phyloP scores from a whole-genome alignment of 2,329 filamentous ascomycete genomes.

The Fusarium setosum region DNA sequence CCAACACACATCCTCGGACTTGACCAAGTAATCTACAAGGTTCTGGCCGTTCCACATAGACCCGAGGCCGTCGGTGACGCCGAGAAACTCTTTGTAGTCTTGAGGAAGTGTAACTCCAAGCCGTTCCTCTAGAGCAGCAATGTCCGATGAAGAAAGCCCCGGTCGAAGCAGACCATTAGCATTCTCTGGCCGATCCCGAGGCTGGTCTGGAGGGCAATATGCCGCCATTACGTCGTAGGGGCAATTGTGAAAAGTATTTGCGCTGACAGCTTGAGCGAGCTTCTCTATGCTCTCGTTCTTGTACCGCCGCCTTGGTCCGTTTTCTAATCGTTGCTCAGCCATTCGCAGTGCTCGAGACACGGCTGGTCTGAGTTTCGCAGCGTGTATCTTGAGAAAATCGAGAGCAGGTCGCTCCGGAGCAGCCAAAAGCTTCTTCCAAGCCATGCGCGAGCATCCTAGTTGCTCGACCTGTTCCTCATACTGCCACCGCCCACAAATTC shows the following conservation, averaged over 20 bases:
- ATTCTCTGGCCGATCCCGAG: neutral
- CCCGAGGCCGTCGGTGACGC: conserved; percentile 1
- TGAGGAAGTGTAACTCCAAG: neutral
- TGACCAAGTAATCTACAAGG: conserved; percentile 3
- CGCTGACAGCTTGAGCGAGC: neutral
- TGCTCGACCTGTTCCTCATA: neutral
- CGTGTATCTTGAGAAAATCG: neutral
- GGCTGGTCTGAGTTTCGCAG: conserved; percentile 3
- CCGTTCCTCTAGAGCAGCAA: neutral
- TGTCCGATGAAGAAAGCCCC: neutral
- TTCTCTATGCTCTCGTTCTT: neutral
- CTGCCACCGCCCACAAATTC: neutral
- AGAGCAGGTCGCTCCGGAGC: neutral
- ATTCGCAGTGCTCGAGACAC: conserved; percentile 1
- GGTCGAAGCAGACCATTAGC: neutral
- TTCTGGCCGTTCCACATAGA: conserved; percentile 11
- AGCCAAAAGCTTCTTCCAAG: neutral
- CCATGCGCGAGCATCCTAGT: neutral
- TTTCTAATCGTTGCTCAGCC: neutral
- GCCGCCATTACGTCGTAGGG: neutral
- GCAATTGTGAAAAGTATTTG: conserved; percentile 5
- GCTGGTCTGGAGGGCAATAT: neutral
- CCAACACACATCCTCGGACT: neutral
- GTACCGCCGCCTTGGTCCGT: conserved; percentile 4
- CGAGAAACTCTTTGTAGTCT: conserved; percentile 10